Base-by-base conservation (phyloP, 73 alveolate genomes). In the Effrenium voratum region DNA sequence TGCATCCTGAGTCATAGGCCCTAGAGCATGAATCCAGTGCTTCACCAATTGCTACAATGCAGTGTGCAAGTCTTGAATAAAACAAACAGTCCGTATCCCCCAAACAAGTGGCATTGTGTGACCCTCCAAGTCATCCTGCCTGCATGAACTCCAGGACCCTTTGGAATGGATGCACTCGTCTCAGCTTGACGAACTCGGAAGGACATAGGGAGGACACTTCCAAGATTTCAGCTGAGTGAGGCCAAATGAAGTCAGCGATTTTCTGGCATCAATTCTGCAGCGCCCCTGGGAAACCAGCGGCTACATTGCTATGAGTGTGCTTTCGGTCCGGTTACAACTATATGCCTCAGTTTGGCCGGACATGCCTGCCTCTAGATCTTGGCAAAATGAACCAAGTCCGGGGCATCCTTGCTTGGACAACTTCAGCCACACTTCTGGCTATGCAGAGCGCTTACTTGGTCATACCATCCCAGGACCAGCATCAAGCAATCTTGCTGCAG, bases 351-450 rank as follows among this genome's bases (percentile, higher is more conserved):
- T n/a, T n/a, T n/a, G 8, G 63, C 63, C 63, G 19, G 26, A 52
- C 63, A 72, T 44, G 49, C 10, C 38, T 72, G 82, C 43, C 19
- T 8, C 63, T 12, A 52, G 63, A 8, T 52, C 26, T 52, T 8
- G 19, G 63, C 19, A 16, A 66, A 66, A 28, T 22, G 28, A 49
- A 30, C 77, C 12, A 34, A 90, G 84, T 90, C 97, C 97, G 41
- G 97, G 97, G n/a, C 97, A 90, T 34, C 52, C 87, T 2, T 45
- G 97, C 97, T 30, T 90, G 52, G 70, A 70, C 86, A 46, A 45
- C 79, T 90, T 90, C 73, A 76, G 52, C 38, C 73, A 90, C 73
- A 90, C 97, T 3, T 90, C 97, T n/a, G 97, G 97, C 87, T 68
- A 45, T 70, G 97, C 94, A 36, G 6, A 63, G 80, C 66, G 66